Base-by-base conservation (phyloP, 306 rosid species). In the Fragaria ananassa region DNA sequence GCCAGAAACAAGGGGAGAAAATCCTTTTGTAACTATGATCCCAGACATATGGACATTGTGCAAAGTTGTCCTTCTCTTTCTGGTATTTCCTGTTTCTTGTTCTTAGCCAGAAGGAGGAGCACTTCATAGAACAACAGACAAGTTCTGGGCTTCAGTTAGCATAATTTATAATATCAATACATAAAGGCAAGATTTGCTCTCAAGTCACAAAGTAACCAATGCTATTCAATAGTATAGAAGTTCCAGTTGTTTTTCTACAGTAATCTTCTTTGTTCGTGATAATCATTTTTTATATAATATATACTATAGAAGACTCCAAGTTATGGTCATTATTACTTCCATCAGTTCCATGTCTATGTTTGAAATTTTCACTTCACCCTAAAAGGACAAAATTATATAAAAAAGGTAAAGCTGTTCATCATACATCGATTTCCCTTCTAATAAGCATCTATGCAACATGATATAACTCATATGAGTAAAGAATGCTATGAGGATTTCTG, bases 121-220 rank as follows among this genome's bases (percentile, higher is more conserved):
- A 21, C 77, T 74, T 74, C 44, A 74, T 18, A 74, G 54, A 58
- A 60, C 44, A 42, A 44, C 57, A 74, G 12, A 74, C 50, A 44
- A 60, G 58, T 44, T 42, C 58, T 74, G 19, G 66, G 46, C 58
- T 45, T 45, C 60, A 44, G 8, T 58, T 29, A 58, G 77, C 45
- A 61, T 29, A 44, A 25, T 17, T 25, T 18, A 18, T 25, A 19
- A 74, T 5, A 74, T 42, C 45, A 60, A 18, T 44, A 12, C 53
- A 61, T 12, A 29, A 13, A 57, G 29, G 56, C 6, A 25, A 15
- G 25, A 73, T 31, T 57, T 39, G 6, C 44, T 60, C 47, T 18
- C 46, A 10, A 21, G 4, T 42, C 68, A 74, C 53, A 74, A 58
- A 58, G 51, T 21, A 72, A 54, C 23, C 68, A 41, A 56, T 21